Evolutionary conservation across 1,284 basidiomycete genomes (phyloP).

Genomic region (Ustilago sp.): DNA sequence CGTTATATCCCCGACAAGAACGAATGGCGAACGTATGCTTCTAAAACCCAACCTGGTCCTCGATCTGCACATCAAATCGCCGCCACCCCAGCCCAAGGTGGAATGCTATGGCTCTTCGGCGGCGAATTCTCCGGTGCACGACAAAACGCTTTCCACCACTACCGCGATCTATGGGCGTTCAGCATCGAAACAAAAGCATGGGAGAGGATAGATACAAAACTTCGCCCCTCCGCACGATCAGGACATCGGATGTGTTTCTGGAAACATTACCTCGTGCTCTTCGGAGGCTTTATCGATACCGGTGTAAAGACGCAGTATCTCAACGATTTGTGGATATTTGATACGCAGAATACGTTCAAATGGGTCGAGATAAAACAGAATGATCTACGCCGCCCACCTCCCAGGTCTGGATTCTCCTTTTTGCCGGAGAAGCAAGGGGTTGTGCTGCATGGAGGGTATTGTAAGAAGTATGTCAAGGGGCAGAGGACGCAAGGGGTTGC

Average conservation of each 20-base stretch:
- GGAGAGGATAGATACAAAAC: slow-evolving; percentile 90
- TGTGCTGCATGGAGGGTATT: slow-evolving; percentile 88
- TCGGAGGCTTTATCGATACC: slow-evolving; percentile 88
- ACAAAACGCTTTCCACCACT: slow-evolving; percentile 91
- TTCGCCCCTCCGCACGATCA: slow-evolving; percentile 82
- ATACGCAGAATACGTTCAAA: slow-evolving; percentile 82
- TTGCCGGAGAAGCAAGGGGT: slow-evolving; percentile 84
- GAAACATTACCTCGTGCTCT: slow-evolving; percentile 85
- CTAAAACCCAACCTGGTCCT: slow-evolving; percentile 67
- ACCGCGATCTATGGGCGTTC: slow-evolving; percentile 75
- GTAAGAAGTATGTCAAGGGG: slow-evolving; percentile 89
- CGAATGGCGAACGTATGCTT: slow-evolving; percentile 65
- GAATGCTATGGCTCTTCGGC: slow-evolving; percentile 69
- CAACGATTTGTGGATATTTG: slow-evolving; percentile 89
- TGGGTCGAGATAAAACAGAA: slow-evolving; percentile 81
- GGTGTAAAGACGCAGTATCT: slow-evolving; percentile 82
- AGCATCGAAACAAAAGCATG: slow-evolving; percentile 74
- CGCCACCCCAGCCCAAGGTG: slow-evolving; percentile 61
- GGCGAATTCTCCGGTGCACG: slow-evolving; percentile 77
- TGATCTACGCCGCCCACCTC: slow-evolving; percentile 58
- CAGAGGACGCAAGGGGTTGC: slow-evolving; percentile 86
- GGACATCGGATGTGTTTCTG: slow-evolving; percentile 88
- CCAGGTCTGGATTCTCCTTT: slow-evolving; percentile 81
- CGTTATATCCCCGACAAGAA: slow-evolving; percentile 64
- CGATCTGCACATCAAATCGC: slow-evolving; percentile 67